Conservation (phyloP, 345 rosid genomes). For the Moringa oleifera region DNA sequence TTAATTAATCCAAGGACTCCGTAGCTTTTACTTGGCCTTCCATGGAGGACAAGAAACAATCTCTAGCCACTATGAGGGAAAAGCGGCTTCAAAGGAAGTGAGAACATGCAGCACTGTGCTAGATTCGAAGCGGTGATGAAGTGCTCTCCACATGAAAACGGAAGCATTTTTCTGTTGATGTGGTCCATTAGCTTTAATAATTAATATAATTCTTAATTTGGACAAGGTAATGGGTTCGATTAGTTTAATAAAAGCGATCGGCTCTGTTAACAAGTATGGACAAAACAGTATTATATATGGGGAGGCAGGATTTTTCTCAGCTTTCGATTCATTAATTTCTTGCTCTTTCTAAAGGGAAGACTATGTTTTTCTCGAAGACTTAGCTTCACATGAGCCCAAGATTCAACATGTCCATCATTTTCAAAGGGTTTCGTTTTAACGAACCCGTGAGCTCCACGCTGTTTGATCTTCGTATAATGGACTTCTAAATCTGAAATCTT, state of each 20-base stretch:
- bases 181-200: constrained; percentile 26
- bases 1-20: constrained; percentile 14
- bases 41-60: constrained; percentile 18
- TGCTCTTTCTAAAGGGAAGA: constrained; percentile 17
- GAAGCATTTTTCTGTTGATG: constrained; percentile 16
- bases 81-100: constrained; percentile 26
- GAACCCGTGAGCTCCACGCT: constrained; percentile 22
- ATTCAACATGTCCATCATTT: constrained; percentile 5
- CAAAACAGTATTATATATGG: too few species aligned
- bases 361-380: constrained; percentile 25
- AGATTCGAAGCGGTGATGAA: constrained; percentile 32
- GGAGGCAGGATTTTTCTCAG: constrained; percentile 18
- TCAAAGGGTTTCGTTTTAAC: constrained; percentile 1
- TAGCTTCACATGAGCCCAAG: constrained; percentile 11
- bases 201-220: constrained; percentile 15
- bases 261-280: constrained; percentile 20
- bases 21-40: constrained; percentile 24
- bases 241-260: constrained; percentile 20
- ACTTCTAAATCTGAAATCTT: too few species aligned
- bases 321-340: constrained; percentile 13
- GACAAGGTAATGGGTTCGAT: constrained; percentile 18
- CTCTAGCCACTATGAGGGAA: constrained; percentile 31
- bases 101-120: constrained; percentile 39
- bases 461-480: too few species aligned
- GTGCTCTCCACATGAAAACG: constrained; percentile 44